Percentiles rank a stretch among this genome's conserved stretches.
These are phyloP conservation scores for Leucogyrophana mollusca DNA, from an alignment of 768 basidiomycete species.

Conservation along the genomic window DNA sequence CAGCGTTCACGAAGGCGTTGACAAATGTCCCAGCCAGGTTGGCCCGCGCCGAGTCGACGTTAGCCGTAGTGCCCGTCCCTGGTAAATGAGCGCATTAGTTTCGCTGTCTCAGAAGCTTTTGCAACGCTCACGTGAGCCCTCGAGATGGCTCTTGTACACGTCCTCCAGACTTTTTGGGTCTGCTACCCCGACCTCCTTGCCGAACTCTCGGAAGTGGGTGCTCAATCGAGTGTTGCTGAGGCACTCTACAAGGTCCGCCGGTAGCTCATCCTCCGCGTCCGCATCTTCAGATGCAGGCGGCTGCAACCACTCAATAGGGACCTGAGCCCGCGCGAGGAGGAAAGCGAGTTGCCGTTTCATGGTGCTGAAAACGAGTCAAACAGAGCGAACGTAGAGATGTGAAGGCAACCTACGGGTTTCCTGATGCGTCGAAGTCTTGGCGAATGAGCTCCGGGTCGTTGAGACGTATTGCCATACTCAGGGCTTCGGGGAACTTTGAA, in stretches of 20 bases:
- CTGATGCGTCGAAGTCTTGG: conserved; percentile 86
- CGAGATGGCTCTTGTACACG: conserved; percentile 95
- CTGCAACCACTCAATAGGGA: conserved; percentile 88
- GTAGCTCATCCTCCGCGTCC: conserved; percentile 63
- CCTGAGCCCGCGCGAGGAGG: conserved; percentile 87
- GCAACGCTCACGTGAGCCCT: conserved; percentile 70
- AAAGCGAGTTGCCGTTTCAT: conserved; percentile 97
- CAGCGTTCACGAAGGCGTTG: conserved; percentile 98
- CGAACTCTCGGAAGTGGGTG: conserved; percentile 83
- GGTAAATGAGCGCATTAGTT: neutral
- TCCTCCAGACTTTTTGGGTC: conserved; percentile 94
- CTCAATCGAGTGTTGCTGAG: conserved; percentile 86
- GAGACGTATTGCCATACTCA: conserved; percentile 82
- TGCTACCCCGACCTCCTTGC: conserved; percentile 86
- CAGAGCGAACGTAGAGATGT: neutral
- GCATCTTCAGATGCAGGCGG: conserved; percentile 46
- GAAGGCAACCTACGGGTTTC: conserved; percentile 66
- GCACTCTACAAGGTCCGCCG: conserved; percentile 82
- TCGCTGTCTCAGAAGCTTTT: neutral
- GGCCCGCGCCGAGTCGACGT: conserved; percentile 89
- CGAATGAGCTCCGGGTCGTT: conserved; percentile 78
- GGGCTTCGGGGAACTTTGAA: conserved; percentile 86
- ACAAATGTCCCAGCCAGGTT: conserved; percentile 97
- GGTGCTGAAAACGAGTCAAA: conserved; percentile 38
- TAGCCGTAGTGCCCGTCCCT: conserved; percentile 69